Evolutionary conservation across 352 stramenopile species (phyloP), one percentile per base, ranked within the genome.

Genomic region (Phytophthora melonis): DNA sequence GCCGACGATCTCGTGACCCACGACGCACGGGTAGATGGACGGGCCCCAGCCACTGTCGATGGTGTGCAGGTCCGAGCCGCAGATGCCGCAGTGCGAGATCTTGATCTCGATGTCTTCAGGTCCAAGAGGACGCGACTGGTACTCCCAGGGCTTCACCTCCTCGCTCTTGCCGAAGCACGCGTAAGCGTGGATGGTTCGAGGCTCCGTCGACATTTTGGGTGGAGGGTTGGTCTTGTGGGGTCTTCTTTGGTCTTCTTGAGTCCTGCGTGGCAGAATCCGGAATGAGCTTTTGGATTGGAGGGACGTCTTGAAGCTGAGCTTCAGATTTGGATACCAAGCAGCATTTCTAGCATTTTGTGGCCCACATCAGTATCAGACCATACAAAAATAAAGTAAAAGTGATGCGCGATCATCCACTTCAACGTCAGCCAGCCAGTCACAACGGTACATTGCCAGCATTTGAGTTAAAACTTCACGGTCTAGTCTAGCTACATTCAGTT

Each of bases 101-200:
- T 86, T 75, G 77, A 87, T 87, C 70, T 87, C 78, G 16, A 89
- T 60, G 66, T 88, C 82, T 14, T 81, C 59, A 16, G 68, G 50
- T 14, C 82, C 80, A 6, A 90, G 70, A 25, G 79, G 63, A 27
- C 76, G 80, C 16, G 83, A 80, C 58, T 77, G 45, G 75, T 87
- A 90, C 57, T 81, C 47, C 77, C 76, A 88, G 0, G 74, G 69
- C 58, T 87, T 75, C 63, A 82, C 27, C 1, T 74, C 45, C 32
- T 76, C 57, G 14, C 54, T 59, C 34, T 79, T 76, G 66, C 66
- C 75, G 64, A 81, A 83, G 65, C 67, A 75, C 39, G 83, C 83
- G 66, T 85, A 83, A 52, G 77, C 79, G 62, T 86, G 80, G 56
- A 88, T 52, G 54, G 72, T 83, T 66, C 80, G 71, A 16, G 80